Evolutionary conservation across 148 eudicot species (phyloP), one percentile per base, ranked within the genome.

Genomic region (Rhododendron kiyosumense): DNA sequence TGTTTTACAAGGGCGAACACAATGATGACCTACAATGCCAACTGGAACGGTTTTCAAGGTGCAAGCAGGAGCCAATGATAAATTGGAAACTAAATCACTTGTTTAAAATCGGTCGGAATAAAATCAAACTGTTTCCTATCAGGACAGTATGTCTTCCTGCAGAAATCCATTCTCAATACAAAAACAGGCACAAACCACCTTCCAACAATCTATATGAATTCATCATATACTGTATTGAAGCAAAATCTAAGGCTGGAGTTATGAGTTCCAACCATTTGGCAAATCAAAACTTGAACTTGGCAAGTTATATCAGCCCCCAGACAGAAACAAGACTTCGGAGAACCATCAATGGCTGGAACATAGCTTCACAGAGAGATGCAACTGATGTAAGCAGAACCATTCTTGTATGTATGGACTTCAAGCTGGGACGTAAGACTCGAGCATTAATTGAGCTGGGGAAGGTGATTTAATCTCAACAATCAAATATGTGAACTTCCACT

Each of bases 371-470:
- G 46, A 74, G 83, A 36, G 81, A 49, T 54, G 75, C 73, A 43
- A 57, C 75, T 75, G 81, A 57, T 12, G 11, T 28, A 30, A 24
- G 51, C 34, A 17, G 65, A 32, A 77, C 24, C 32, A 76, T 77
- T 38, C n/a, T 11, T 15, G 43, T 18, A 85, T 61, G 34, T 22
- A 28, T 26, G 32, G 11, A 4, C 3, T 84, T 91, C 88, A 93
- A 82, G 95, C 91, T 57, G 94, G 96, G 63, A 93, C 90, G 81
- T 89, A 94, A n/a, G 98, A 94, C 88, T 94, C 98, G 87, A 94
- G 88, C 76, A 94, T 89, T 89, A 94, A 79, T 73, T 91, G 89
- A 14, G 88, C 87, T 1, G 82, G 93, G 69, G 94, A 86, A 84
- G 98, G 98, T 46, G 94, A 89, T 10, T 74, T 87, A 79, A 94